Conservation (phyloP, 179 eudicot species). For the Actinidia arguta region DNA sequence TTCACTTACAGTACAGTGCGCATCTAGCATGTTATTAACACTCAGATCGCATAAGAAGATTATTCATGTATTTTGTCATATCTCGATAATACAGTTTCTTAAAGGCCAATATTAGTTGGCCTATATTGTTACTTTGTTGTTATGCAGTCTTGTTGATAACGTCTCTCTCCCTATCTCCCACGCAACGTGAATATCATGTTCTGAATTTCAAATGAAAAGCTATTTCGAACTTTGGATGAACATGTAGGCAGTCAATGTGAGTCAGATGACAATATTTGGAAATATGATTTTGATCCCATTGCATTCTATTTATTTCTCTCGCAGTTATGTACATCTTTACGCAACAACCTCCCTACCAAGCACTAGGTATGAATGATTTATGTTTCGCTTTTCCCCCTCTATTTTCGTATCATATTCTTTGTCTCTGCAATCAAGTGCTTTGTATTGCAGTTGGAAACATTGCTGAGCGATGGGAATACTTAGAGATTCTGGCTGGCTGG, state of each 20-base stretch:
- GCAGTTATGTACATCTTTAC: constrained; percentile 75
- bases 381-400: constrained; percentile 1
- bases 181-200: neutral
- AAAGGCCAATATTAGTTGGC: neutral
- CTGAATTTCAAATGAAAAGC: neutral
- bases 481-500: constrained; percentile 94
- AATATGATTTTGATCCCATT: neutral
- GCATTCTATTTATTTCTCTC: constrained; percentile 16
- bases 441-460: constrained; percentile 75
- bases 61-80: neutral
- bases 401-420: constrained; percentile 19
- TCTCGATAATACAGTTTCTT: neutral
- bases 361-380: constrained; percentile 56
- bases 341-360: constrained; percentile 81
- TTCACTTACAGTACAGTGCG: neutral
- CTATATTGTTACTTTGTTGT: neutral
- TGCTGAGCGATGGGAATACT: constrained; percentile 77
- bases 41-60: constrained; percentile 11
- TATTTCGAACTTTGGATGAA: neutral
- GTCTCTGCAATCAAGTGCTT: constrained; percentile 17
- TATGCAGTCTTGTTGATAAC: constrained; percentile 2
- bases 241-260: neutral
- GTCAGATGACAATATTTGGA: neutral
- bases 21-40: constrained; percentile 3
- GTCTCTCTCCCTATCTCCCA: neutral